Evolutionary conservation across 768 basidiomycete genomes (phyloP), one percentile per base, ranked within the genome.

Genomic region (Pleurotus djamor): DNA sequence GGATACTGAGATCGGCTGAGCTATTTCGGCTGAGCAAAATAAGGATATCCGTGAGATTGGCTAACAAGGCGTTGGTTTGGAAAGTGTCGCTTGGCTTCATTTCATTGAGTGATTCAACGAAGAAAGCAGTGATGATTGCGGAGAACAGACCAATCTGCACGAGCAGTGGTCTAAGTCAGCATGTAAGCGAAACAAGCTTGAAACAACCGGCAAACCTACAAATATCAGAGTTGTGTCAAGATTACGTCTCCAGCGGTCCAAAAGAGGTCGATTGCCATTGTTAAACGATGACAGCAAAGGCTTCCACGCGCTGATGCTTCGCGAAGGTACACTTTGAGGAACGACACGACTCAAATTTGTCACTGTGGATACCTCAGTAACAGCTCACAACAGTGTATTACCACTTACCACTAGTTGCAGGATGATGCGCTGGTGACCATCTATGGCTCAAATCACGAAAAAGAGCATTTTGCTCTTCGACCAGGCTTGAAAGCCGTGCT

Each of bases 31-130:
- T 49, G 3, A 61, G 38, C 9, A 43, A 50, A 32, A 58, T 48
- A 41, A 68, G 16, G 58, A 45, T 55, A 37, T 56, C 43, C 41
- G 60, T 76, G 67, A 76, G 61, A 37, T 74, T 51, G 65, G 64
- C 21, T 63, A 76, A 43, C 68, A 73, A 9, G 64, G 72, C 49
- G 67, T 75, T 50, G 52, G 73, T 70, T 12, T 55, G 58, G 34
- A 48, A 59, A 37, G 33, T 44, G 35, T 61, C 57, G 33, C 59
- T 57, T 34, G 38, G 59, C 17, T 54, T 16, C 35, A 66, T 45
- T 8, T 50, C 47, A 8, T 60, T 33, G 5, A 64, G 58, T 1
- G 65, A 64, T 4, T 66, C 49, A 14, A 66, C 64, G 7, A 66
- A 63, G 34, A 66, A 66, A 2, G 65, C 60, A 44, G 61, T 66